phyloP scores from a whole-genome alignment of 129 eudicot genomes.

The Artemisia argyi region DNA sequence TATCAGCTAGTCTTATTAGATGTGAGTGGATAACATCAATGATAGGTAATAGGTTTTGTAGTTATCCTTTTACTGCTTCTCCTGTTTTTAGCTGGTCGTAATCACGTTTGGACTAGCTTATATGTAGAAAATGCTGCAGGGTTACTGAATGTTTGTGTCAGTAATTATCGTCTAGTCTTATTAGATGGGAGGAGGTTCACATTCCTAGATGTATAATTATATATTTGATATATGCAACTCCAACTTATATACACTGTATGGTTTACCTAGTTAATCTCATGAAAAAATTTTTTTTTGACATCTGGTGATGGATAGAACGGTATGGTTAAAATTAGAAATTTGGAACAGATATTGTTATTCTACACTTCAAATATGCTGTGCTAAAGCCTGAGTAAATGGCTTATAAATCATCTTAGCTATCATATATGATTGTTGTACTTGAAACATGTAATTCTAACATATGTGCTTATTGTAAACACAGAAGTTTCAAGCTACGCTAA shows the following conservation, averaged over 20 bases:
- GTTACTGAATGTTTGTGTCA: not conserved
- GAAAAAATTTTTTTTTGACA: too few relatives aligned
- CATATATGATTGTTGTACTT: constrained; percentile 5
- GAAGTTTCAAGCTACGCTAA: constrained; percentile 65
- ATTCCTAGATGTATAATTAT: too few relatives aligned
- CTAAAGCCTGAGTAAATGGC: too few relatives aligned
- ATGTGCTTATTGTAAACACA: constrained; percentile 41
- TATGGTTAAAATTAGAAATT: too few relatives aligned
- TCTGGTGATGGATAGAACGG: too few relatives aligned
- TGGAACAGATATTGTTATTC: too few relatives aligned
- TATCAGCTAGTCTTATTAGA: not conserved
- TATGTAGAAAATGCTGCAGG: constrained; percentile 10
- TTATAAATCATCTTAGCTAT: not conserved
- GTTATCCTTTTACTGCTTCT: not conserved
- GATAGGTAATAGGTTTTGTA: too few relatives aligned
- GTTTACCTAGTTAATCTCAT: too few relatives aligned
- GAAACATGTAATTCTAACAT: constrained; percentile 21
- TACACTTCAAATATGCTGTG: too few relatives aligned
- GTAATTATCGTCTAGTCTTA: not conserved
- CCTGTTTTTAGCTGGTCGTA: not conserved
- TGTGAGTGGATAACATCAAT: too few relatives aligned
- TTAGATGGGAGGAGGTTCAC: too few relatives aligned
- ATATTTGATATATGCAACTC: not conserved
- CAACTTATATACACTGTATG: too few relatives aligned
- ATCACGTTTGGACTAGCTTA: constrained; percentile 1